These are phyloP conservation scores for Paramecium octaurelia DNA, from an alignment of 73 alveolate species.

Conservation along the genomic window DNA sequence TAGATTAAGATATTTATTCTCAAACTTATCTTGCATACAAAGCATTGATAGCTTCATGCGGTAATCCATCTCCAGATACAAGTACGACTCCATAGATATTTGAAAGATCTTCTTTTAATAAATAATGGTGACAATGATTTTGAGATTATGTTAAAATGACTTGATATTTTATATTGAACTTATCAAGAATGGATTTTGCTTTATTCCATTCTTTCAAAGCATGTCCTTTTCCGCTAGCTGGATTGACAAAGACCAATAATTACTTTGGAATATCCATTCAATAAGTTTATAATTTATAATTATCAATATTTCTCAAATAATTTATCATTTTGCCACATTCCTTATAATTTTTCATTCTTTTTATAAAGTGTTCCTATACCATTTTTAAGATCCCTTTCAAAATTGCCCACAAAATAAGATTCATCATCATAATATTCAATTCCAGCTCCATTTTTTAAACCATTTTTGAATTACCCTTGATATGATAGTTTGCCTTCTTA, in stretches of 20 bases:
- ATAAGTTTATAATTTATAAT: not conserved
- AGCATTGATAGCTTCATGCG: constrained; percentile 64
- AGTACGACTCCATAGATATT: constrained; percentile 18
- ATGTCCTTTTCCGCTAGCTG: constrained; percentile 53
- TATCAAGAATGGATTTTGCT: constrained; percentile 41
- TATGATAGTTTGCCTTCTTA: not conserved
- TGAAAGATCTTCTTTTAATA: not conserved
- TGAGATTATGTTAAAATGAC: constrained; percentile 26
- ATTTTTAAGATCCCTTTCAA: not conserved
- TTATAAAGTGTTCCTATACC: constrained; percentile 1
- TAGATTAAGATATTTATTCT: not conserved
- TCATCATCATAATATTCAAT: constrained; percentile 34
- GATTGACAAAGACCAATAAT: constrained; percentile 44
- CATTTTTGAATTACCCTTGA: constrained; percentile 3
- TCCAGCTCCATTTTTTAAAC: not conserved
- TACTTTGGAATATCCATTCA: not conserved
- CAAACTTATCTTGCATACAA: constrained; percentile 34
- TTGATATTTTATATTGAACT: constrained; percentile 16
- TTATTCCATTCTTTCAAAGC: constrained; percentile 43
- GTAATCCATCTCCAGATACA: constrained; percentile 58
- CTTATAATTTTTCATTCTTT: not conserved
- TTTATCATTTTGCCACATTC: not conserved
- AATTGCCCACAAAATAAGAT: constrained; percentile 24
- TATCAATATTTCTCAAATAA: constrained; percentile 5
- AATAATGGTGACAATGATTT: constrained; percentile 50